A percentile compares a stretch with the other conserved stretches of the same genome.
Evolutionary conservation across 2,329 filamentous ascomycete species (phyloP).

Genomic region (Trichoderma koningii): DNA sequence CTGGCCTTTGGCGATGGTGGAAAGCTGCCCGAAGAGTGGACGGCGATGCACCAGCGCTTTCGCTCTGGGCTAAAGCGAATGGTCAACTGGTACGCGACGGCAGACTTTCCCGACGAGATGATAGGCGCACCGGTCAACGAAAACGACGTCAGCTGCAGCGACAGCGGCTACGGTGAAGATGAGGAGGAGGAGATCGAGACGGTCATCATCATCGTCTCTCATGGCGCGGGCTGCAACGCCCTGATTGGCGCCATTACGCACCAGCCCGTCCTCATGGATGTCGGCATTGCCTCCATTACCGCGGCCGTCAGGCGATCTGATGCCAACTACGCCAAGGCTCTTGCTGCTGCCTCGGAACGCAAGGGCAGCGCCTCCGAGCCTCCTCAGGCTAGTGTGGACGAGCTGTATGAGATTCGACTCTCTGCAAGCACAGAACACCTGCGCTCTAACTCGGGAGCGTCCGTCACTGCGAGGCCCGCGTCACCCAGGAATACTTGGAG

Average conservation of each 20-base stretch:
- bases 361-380: constrained; percentile 33
- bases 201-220: constrained; percentile 84
- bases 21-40: constrained; percentile 90
- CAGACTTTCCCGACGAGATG: constrained; percentile 54
- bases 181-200: constrained; percentile 70
- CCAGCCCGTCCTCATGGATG: constrained; percentile 86
- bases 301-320: constrained; percentile 71
- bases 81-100: constrained; percentile 77
- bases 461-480: constrained; percentile 39
- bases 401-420: constrained; percentile 72
- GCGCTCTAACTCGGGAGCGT: constrained; percentile 46
- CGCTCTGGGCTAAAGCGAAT: constrained; percentile 75
- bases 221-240: constrained; percentile 95
- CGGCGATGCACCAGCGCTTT: constrained; percentile 89
- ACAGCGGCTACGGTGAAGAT: constrained; percentile 33
- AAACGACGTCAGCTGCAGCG: constrained; percentile 36
- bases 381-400: constrained; percentile 51
- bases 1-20: constrained; percentile 87
- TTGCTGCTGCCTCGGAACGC: constrained; percentile 33
- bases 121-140: constrained; percentile 45
- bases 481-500: constrained; percentile 40
- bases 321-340: constrained; percentile 43
- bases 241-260: constrained; percentile 89
- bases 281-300: constrained; percentile 86
- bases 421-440: constrained; percentile 77